These are phyloP conservation scores for Citrus mangshanensis DNA, from an alignment of 345 rosid genomes.

Conservation along the genomic window DNA sequence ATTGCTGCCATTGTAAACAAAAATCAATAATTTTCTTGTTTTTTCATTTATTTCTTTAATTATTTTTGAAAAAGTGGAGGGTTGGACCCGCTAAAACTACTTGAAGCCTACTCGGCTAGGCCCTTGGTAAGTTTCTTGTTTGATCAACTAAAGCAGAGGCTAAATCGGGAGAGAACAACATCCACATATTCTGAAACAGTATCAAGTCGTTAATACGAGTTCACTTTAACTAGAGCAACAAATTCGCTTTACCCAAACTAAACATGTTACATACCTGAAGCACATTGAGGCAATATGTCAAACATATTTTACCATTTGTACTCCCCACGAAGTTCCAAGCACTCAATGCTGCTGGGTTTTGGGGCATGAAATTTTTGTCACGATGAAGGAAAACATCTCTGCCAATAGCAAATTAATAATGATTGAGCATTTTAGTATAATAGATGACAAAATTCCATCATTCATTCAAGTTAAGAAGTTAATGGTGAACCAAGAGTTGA, in stretches of 20 bases:
- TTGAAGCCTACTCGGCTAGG: too few relatives aligned
- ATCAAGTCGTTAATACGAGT: too few relatives aligned
- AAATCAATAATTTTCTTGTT: too few relatives aligned
- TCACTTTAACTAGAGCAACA: background rate
- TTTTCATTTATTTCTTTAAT: too few relatives aligned
- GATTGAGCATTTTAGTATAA: background rate
- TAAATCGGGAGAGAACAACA: background rate
- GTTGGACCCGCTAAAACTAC: too few relatives aligned
- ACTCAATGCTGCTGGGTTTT: constrained; percentile 53
- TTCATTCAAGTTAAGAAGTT: background rate
- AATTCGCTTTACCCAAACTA: background rate
- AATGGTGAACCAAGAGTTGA: too few relatives aligned
- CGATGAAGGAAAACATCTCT: constrained; percentile 78
- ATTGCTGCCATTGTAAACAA: background rate
- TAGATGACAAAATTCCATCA: background rate
- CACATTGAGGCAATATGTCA: constrained; percentile 92
- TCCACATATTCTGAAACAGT: background rate
- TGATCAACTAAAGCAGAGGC: background rate
- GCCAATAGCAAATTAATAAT: constrained; percentile 26
- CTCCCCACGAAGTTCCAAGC: constrained; percentile 90
- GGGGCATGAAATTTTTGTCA: constrained; percentile 76
- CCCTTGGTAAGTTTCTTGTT: background rate
- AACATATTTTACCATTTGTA: constrained; percentile 54
- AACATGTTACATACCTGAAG: constrained; percentile 63
- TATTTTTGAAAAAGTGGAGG: too few relatives aligned